Evolutionary conservation across 2,329 filamentous ascomycete species (phyloP), one percentile per base, ranked within the genome.

Genomic region (Apiospora pterosperma): DNA sequence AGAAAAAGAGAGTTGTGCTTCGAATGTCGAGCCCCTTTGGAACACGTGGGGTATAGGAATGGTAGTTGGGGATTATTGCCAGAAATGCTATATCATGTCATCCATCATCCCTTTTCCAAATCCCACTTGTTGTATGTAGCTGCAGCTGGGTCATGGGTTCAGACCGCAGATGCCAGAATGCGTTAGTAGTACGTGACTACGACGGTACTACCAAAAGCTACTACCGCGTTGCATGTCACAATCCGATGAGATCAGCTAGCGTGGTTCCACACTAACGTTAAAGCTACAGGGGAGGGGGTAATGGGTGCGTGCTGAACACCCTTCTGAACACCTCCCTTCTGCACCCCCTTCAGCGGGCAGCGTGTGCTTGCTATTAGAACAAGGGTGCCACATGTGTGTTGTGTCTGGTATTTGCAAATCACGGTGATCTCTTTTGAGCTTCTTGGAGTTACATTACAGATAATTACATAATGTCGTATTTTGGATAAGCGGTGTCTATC

Each of bases 231-330:
- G 48, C 48, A 55, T 55, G 25, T 55, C 28, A 55, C 28, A 55
- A 55, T 55, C 48, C 48, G 48, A 55, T 55, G 48, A 55, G 48
- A 55, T 55, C 48, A 55, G 28, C 48, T 55, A 55, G 48, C 12
- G 28, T 11, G 28, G 48, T 34, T 19, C 48, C 48, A 34, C 48
- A n/a, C 25, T 19, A 55, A 55, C 48, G 48, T 55, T 55, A 55
- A 55, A 55, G 28, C 25, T 52, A 34, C 48, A 19, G 10, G 16
- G 11, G 8, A n/a, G 48, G 19, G 48, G 48, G 25, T 28, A 55
- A 55, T 55, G n/a, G 48, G 28, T 25, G n/a, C 44, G 1, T 5
- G 25, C n/a, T n/a, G n/a, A n/a, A n/a, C n/a, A n/a, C n/a, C n/a
- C n/a, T n/a, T n/a, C n/a, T n/a, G n/a, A n/a, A n/a, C n/a, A n/a